Base-by-base conservation (phyloP, 2,329 filamentous ascomycete genomes). In the Fusarium stilboides region DNA sequence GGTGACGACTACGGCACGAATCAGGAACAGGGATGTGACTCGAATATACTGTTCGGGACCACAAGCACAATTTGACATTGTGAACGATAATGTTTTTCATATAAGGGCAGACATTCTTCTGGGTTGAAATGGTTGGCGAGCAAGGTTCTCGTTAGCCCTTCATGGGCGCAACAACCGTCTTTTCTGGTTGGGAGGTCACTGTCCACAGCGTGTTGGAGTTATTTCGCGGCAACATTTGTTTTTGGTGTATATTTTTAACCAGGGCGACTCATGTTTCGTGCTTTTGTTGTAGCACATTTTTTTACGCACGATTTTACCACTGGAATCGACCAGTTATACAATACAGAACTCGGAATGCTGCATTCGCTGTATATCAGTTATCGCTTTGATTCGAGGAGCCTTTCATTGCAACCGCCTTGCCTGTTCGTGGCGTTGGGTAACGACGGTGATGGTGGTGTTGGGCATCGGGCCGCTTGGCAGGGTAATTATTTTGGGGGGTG, bases 51-150 rank as follows among this genome's bases (percentile, higher is more conserved):
- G 39, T 66, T 42, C 46, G 65, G 52, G 65, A 50, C 57, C 57
- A 62, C 44, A 62, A 65, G 51, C 55, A 54, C 61, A 64, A 73
- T 68, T 68, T 70, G 64, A 58, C 60, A 72, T 71, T 73, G 66
- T 72, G 73, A 73, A 75, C 72, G 73, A 75, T 75, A 74, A 75
- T 75, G 73, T 74, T 73, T 75, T 73, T 72, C 57, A 57, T 70
- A 62, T 72, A 70, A 57, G 62, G 64, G 59, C 66, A 57, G 64
- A 69, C 59, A 51, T 55, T 58, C 53, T 64, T 59, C 44, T 51
- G 44, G 49, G 55, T 67, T 50, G 43, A 42, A 19, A 43, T 40
- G 49, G 57, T 54, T 65, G 62, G 58, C 59, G 62, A 60, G 49
- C 47, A 57, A 66, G 46, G 61, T 59, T 53, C 52, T 43, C 64